These are phyloP conservation scores for Neurospora sp. DNA, from an alignment of 495 filamentous ascomycete species.

Conservation along the genomic window DNA sequence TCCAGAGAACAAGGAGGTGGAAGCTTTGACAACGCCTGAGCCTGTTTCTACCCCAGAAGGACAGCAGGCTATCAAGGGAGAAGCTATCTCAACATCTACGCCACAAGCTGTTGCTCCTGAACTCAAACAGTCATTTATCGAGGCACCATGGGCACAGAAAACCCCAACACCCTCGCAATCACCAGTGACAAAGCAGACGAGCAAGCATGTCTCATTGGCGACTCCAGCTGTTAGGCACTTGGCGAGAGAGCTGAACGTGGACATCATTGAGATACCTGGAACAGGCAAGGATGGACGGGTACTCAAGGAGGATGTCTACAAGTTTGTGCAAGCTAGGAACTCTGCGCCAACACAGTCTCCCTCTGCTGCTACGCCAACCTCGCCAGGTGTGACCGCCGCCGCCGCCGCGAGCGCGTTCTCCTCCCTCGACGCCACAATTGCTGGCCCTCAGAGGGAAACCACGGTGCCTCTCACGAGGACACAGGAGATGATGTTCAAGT, in stretches of 20 bases:
- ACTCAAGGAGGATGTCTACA: slow-evolving; percentile 86
- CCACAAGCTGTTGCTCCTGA: neutral
- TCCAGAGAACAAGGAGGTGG: slow-evolving; percentile 36
- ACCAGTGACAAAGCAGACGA: slow-evolving; percentile 13
- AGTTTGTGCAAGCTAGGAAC: slow-evolving; percentile 43
- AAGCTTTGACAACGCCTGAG: slow-evolving; percentile 28
- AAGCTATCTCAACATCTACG: neutral
- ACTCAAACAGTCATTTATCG: neutral
- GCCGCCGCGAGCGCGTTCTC: slow-evolving; percentile 5
- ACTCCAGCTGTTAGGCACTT: slow-evolving; percentile 90
- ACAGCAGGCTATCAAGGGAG: neutral
- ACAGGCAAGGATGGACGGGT: slow-evolving; percentile 91
- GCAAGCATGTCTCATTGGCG: slow-evolving; percentile 61
- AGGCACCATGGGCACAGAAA: neutral
- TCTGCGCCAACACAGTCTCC: slow-evolving; percentile 4
- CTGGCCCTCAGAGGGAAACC: slow-evolving; percentile 52
- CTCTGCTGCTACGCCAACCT: slow-evolving; percentile 1
- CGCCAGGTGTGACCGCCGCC: neutral
- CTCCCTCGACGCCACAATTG: slow-evolving; percentile 7
- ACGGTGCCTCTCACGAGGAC: slow-evolving; percentile 58
- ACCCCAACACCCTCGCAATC: slow-evolving; percentile 5
- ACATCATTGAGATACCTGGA: slow-evolving; percentile 67
- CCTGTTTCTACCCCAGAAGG: slow-evolving; percentile 9
- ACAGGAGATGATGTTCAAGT: slow-evolving; percentile 92
- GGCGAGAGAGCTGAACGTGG: slow-evolving; percentile 62